phyloP scores from a whole-genome alignment of 2,329 filamentous ascomycete genomes.

The Penicillium sp. region DNA sequence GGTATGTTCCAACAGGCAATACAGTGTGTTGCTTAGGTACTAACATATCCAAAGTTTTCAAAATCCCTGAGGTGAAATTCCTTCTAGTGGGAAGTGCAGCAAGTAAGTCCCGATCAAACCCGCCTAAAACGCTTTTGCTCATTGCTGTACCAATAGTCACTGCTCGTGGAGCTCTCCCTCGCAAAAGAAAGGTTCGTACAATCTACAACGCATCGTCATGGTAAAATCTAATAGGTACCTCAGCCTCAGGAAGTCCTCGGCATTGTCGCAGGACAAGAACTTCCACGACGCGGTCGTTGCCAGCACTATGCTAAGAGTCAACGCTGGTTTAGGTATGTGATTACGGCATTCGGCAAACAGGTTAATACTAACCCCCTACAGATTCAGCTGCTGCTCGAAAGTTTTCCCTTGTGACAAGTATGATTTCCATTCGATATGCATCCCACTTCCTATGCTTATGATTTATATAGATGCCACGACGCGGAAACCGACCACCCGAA shows the following conservation, averaged over 20 bases:
- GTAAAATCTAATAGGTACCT: neutral
- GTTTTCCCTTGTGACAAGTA: slow-evolving; percentile 58
- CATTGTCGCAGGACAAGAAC: slow-evolving; percentile 53
- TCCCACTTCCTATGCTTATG: neutral
- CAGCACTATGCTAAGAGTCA: slow-evolving; percentile 54
- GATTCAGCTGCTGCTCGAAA: slow-evolving; percentile 56
- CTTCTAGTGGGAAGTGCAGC: slow-evolving; percentile 62
- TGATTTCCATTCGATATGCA: slow-evolving; percentile 12
- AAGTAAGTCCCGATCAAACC: slow-evolving; percentile 30
- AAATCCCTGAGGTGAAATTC: slow-evolving; percentile 75
- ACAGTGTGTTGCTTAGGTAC: neutral
- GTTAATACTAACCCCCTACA: slow-evolving; percentile 21
- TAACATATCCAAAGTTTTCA: slow-evolving; percentile 51
- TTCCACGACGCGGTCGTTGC: slow-evolving; percentile 53
- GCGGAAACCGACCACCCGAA: slow-evolving; percentile 66
- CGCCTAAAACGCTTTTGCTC: neutral
- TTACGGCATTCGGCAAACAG: too few relatives aligned
- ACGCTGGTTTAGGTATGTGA: slow-evolving; percentile 53
- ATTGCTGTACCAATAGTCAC: slow-evolving; percentile 20
- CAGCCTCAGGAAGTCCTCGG: slow-evolving; percentile 52
- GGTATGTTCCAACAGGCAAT: slow-evolving; percentile 39
- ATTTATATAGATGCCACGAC: slow-evolving; percentile 65
- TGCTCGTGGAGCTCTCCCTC: slow-evolving; percentile 27
- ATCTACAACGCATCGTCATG: neutral
- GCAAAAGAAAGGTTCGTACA: slow-evolving; percentile 37